Evolutionary conservation across 1,139 yeast species (phyloP).

Genomic region (Nakaseomyces glabratus): DNA sequence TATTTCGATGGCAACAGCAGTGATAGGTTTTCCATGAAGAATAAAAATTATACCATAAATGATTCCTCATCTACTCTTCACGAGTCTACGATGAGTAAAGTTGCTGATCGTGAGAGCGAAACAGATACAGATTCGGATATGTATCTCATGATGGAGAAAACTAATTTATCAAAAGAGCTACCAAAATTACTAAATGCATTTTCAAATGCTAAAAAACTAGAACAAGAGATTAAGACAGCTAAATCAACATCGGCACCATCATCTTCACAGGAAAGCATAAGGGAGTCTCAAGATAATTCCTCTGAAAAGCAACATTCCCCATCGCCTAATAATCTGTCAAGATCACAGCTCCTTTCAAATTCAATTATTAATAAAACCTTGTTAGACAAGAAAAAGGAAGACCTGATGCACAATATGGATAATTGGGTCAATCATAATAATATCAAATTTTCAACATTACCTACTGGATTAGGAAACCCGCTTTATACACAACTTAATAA

Average conservation of each 20-base stretch:
- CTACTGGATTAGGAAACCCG: slow-evolving; percentile 1
- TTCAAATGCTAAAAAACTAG: slow-evolving; percentile 31
- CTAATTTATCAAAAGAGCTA: slow-evolving; percentile 30
- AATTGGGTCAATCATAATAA: slow-evolving; percentile 3
- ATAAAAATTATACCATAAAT: slow-evolving; percentile 1
- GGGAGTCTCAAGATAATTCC: too few relatives aligned
- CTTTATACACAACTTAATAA: not conserved
- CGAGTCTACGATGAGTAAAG: slow-evolving; percentile 12
- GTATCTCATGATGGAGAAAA: slow-evolving; percentile 21
- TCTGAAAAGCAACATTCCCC: too few relatives aligned
- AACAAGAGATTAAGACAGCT: slow-evolving; percentile 23
- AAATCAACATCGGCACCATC: not conserved
- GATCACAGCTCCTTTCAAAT: not conserved
- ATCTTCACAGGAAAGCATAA: slow-evolving; percentile 1
- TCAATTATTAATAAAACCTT: slow-evolving; percentile 3
- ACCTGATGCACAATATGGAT: slow-evolving; percentile 3
- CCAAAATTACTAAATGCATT: slow-evolving; percentile 34
- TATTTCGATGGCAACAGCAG: not conserved
- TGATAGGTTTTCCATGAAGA: not conserved
- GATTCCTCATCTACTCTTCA: slow-evolving; percentile 3
- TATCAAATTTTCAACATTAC: slow-evolving; percentile 1
- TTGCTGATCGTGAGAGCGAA: slow-evolving; percentile 16
- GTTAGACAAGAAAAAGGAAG: slow-evolving; percentile 4
- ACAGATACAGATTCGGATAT: slow-evolving; percentile 12
- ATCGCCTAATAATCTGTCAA: too few relatives aligned